phyloP scores from a whole-genome alignment of 768 basidiomycete species.

The Amanita rimosa region DNA sequence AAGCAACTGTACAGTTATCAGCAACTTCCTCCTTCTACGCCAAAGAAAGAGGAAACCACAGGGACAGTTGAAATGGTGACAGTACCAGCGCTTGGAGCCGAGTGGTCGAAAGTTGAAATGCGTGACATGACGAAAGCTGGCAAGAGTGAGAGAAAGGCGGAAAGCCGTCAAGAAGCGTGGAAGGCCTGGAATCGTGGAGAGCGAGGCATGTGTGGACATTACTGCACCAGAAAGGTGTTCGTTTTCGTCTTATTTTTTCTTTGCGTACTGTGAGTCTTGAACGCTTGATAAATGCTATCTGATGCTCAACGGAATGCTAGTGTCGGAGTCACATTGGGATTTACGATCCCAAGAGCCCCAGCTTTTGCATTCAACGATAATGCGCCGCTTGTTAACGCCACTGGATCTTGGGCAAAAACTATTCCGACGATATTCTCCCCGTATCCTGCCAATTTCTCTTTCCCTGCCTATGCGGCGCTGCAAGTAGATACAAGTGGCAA shows the following conservation, averaged over 20 bases:
- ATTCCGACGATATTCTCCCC: slow-evolving; percentile 60
- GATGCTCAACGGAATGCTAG: slow-evolving; percentile 21
- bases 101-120: slow-evolving; percentile 80
- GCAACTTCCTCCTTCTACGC: slow-evolving; percentile 25
- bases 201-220: slow-evolving; percentile 68
- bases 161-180: slow-evolving; percentile 47
- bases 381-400: slow-evolving; percentile 48
- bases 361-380: slow-evolving; percentile 47
- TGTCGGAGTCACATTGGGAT: slow-evolving; percentile 57
- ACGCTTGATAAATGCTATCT: slow-evolving; percentile 1
- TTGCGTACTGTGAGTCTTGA: slow-evolving; percentile 38
- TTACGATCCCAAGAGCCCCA: slow-evolving; percentile 81
- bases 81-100: slow-evolving; percentile 82
- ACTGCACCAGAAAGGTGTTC: slow-evolving; percentile 62
- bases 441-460: slow-evolving; percentile 81
- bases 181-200: slow-evolving; percentile 71
- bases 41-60: slow-evolving; percentile 24
- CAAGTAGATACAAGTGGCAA: slow-evolving; percentile 68
- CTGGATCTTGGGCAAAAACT: slow-evolving; percentile 42
- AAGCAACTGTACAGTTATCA: slow-evolving; percentile 29
- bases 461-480: slow-evolving; percentile 66
- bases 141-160: slow-evolving; percentile 48
- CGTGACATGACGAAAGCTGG: slow-evolving; percentile 65
- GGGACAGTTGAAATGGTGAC: slow-evolving; percentile 80
- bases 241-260: slow-evolving; percentile 59